Conservation (phyloP, 495 filamentous ascomycete species). For the Xylaria acuta region DNA sequence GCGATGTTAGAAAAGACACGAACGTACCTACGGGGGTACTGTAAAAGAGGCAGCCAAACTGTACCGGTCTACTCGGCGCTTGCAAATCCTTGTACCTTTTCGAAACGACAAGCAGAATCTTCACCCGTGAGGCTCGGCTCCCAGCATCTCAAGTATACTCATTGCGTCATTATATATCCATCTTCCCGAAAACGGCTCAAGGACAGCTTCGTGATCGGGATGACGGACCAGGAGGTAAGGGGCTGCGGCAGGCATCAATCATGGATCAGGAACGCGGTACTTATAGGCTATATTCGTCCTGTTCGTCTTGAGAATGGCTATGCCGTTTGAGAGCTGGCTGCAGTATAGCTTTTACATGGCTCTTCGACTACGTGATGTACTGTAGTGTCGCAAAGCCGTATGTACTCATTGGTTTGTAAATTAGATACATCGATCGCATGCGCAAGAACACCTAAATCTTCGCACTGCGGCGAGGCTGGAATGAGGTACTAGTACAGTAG, state of each 20-base stretch:
- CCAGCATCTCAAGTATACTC: background rate
- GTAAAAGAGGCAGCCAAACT: background rate
- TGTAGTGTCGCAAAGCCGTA: background rate
- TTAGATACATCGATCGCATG: constrained; percentile 2
- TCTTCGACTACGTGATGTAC: background rate
- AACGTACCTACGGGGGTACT: background rate
- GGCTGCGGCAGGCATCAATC: background rate
- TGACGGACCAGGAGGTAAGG: background rate
- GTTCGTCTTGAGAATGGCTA: background rate
- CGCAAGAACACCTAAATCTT: constrained; percentile 6
- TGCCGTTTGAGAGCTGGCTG: background rate
- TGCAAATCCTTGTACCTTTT: constrained; percentile 1
- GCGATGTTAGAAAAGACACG: background rate
- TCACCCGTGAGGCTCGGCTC: background rate
- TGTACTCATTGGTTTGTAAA: background rate
- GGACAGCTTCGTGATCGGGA: background rate
- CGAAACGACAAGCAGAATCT: background rate
- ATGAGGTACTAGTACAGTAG: background rate
- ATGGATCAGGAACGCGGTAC: background rate
- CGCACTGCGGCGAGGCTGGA: background rate
- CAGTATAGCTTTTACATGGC: background rate
- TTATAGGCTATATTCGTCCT: background rate
- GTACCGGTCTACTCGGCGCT: background rate
- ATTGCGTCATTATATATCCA: constrained; percentile 16
- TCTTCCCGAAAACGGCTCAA: constrained; percentile 1